phyloP scores from a whole-genome alignment of 2,329 filamentous ascomycete species.

The Trichoderma atrobrunneum region DNA sequence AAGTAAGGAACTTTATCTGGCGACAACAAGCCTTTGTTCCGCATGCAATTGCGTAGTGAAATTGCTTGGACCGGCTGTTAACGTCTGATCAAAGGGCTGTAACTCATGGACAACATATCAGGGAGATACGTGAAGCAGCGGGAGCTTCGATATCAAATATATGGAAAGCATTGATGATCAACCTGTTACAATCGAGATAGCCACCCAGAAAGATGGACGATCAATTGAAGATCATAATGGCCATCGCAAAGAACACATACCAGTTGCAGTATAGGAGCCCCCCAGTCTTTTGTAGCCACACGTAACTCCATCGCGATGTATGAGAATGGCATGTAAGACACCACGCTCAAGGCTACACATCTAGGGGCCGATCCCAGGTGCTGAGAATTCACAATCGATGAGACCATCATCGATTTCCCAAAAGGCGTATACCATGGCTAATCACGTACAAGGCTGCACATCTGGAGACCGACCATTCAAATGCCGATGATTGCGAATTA shows the following conservation, averaged over 20 bases:
- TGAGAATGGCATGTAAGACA: conserved; percentile 27
- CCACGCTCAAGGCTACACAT: conserved; percentile 1
- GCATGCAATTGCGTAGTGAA: background rate
- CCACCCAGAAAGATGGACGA: background rate
- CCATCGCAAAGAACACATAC: conserved; percentile 24
- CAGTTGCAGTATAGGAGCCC: conserved; percentile 21
- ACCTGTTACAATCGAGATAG: background rate
- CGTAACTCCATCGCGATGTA: conserved; percentile 20
- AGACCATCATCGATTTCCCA: background rate
- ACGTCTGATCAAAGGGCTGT: background rate
- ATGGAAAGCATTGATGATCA: background rate
- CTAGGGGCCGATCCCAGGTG: conserved; percentile 1
- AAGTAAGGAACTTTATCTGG: background rate
- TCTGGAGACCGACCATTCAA: background rate
- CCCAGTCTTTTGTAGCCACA: background rate
- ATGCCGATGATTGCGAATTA: background rate
- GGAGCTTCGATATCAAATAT: conserved; percentile 5
- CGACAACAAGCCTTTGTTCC: background rate
- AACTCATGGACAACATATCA: background rate
- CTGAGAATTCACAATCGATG: background rate
- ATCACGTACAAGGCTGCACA: background rate
- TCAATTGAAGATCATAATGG: conserved; percentile 21
- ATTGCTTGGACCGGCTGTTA: background rate
- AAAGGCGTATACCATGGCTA: background rate
- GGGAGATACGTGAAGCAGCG: background rate